Conservation (phyloP, 1,284 basidiomycete species). For the Phlebopus sp. region DNA sequence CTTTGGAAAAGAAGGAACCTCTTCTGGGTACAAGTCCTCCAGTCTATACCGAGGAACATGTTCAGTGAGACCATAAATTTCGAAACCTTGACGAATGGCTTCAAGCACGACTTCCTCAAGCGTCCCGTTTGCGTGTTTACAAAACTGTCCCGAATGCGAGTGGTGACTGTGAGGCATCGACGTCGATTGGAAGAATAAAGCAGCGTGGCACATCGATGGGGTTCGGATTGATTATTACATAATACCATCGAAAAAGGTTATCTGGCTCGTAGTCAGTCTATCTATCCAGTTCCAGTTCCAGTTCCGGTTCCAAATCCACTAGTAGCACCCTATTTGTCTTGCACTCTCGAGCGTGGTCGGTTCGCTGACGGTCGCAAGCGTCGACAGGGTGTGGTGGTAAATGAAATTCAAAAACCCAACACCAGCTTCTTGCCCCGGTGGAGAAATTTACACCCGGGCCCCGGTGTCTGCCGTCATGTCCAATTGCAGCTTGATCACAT, state of each 20-base stretch:
- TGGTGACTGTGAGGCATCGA: slow-evolving; percentile 88
- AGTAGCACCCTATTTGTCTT: slow-evolving; percentile 10
- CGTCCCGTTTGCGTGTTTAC: slow-evolving; percentile 79
- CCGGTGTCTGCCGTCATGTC: background rate
- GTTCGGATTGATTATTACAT: slow-evolving; percentile 18
- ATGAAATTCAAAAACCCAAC: slow-evolving; percentile 34
- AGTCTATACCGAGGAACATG: slow-evolving; percentile 86
- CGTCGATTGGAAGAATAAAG: background rate
- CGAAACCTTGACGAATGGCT: slow-evolving; percentile 79
- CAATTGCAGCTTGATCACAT: slow-evolving; percentile 2
- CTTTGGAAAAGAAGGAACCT: slow-evolving; percentile 50
- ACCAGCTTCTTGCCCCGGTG: slow-evolving; percentile 31
- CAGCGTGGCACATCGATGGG: slow-evolving; percentile 3
- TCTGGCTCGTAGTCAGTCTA: too few relatives aligned
- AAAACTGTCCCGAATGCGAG: slow-evolving; percentile 96
- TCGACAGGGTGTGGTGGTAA: slow-evolving; percentile 10
- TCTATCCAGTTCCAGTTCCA: too few relatives aligned
- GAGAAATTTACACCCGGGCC: slow-evolving; percentile 21
- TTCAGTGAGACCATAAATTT: slow-evolving; percentile 88
- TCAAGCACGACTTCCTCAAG: slow-evolving; percentile 79
- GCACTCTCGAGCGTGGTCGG: slow-evolving; percentile 24
- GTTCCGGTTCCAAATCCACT: background rate
- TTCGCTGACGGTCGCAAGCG: slow-evolving; percentile 10
- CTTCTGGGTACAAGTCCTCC: slow-evolving; percentile 92
- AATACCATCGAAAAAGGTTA: slow-evolving; percentile 8